These are phyloP conservation scores for Tolypocladium sp. DNA, from an alignment of 2,329 filamentous ascomycete genomes.

Conservation along the genomic window DNA sequence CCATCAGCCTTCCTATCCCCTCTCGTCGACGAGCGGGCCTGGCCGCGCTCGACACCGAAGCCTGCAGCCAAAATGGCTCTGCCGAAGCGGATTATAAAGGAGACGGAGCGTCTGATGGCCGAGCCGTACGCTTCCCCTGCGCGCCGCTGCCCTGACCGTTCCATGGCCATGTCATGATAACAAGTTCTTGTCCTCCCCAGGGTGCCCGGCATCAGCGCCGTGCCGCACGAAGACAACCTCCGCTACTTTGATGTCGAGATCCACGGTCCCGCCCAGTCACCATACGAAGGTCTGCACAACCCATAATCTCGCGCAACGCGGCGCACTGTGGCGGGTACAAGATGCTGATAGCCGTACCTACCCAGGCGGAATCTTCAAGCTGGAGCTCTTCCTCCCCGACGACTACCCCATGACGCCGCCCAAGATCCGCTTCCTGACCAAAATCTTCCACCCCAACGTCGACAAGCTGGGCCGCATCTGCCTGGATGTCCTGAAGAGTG, in stretches of 20 bases:
- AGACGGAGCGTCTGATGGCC: slow-evolving; percentile 93
- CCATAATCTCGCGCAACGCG: not conserved
- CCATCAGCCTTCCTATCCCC: not conserved
- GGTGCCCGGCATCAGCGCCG: slow-evolving; percentile 89
- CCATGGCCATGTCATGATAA: slow-evolving; percentile 6
- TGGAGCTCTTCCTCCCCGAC: slow-evolving; percentile 94
- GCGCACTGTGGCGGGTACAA: not conserved
- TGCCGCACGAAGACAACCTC: slow-evolving; percentile 94
- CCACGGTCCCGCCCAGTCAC: slow-evolving; percentile 82
- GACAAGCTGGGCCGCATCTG: slow-evolving; percentile 97
- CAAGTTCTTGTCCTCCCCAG: slow-evolving; percentile 33
- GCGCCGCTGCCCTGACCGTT: not conserved
- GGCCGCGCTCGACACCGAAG: not conserved
- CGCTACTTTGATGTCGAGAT: slow-evolving; percentile 98
- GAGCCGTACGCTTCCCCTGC: slow-evolving; percentile 64
- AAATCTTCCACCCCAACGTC: slow-evolving; percentile 99
- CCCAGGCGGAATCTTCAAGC: slow-evolving; percentile 76
- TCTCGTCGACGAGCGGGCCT: not conserved
- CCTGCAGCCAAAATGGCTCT: slow-evolving; percentile 51
- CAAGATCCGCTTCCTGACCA: slow-evolving; percentile 96
- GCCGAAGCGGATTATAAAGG: slow-evolving; percentile 95
- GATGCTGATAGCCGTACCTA: not conserved
- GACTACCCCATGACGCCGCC: slow-evolving; percentile 99
- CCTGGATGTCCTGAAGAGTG: slow-evolving; percentile 94
- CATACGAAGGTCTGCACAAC: slow-evolving; percentile 70